Conservation (phyloP, 2,329 filamentous ascomycete species). For the Periconia sp. region DNA sequence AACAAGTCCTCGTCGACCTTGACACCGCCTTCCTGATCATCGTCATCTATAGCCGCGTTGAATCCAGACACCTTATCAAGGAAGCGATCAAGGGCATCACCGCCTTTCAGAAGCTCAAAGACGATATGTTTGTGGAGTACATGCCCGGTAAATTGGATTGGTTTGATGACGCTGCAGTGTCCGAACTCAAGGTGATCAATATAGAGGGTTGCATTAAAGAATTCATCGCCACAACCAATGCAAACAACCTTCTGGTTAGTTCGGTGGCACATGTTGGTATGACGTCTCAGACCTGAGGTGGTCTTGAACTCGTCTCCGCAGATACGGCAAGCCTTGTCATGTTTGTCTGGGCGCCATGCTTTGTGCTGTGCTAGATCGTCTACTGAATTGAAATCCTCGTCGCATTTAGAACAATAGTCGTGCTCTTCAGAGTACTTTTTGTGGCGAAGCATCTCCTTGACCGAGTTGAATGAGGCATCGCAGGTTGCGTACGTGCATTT, state of each 20-base stretch:
- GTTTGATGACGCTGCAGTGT: slow-evolving; percentile 49
- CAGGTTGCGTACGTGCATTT: slow-evolving; percentile 53
- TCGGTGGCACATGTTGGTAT: slow-evolving; percentile 54
- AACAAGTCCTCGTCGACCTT: slow-evolving; percentile 12
- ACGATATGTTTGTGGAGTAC: slow-evolving; percentile 55
- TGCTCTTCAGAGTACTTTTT: slow-evolving; percentile 50
- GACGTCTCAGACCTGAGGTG: slow-evolving; percentile 52
- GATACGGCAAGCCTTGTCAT: slow-evolving; percentile 58
- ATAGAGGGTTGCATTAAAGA: slow-evolving; percentile 51
- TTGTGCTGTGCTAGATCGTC: slow-evolving; percentile 54
- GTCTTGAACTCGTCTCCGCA: slow-evolving; percentile 60
- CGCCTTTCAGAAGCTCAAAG: slow-evolving; percentile 30
- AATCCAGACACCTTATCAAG: slow-evolving; percentile 31
- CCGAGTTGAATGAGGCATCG: slow-evolving; percentile 47
- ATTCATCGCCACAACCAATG: slow-evolving; percentile 53
- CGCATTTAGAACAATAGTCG: slow-evolving; percentile 50
- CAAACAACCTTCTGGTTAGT: slow-evolving; percentile 55
- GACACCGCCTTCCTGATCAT: slow-evolving; percentile 29
- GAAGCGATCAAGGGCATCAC: slow-evolving; percentile 22
- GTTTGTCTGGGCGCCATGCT: slow-evolving; percentile 33
- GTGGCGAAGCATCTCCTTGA: slow-evolving; percentile 53
- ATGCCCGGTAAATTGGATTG: slow-evolving; percentile 49
- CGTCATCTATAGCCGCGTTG: slow-evolving; percentile 29
- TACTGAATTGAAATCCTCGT: slow-evolving; percentile 49
- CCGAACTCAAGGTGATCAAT: slow-evolving; percentile 59